Conservation (phyloP, 164 flowering plant species). For the Buxus sempervirens region DNA sequence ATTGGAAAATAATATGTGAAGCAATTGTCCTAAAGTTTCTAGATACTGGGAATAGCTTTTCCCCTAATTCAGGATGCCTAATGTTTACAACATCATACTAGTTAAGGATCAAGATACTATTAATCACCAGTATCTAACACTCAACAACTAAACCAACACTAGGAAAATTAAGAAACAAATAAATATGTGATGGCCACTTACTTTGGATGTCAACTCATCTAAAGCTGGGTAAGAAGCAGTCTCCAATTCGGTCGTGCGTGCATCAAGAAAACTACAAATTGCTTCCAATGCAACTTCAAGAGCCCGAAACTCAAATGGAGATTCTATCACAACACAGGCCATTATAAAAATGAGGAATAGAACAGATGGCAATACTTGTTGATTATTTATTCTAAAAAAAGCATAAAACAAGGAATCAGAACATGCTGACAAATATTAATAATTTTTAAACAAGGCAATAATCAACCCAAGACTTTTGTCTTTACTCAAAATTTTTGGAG, state of each 20-base stretch:
- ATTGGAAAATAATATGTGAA: too few species aligned
- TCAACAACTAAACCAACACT: neutral
- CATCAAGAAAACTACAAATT: constrained; percentile 88
- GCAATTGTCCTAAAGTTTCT: too few species aligned
- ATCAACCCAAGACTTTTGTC: neutral
- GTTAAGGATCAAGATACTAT: too few species aligned
- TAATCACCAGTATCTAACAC: neutral
- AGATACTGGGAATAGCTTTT: too few species aligned
- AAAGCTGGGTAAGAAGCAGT: constrained; percentile 92
- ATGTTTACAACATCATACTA: too few species aligned
- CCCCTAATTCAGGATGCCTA: too few species aligned
- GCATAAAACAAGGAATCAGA: neutral
- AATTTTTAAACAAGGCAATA: too few species aligned
- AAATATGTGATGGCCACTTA: constrained; percentile 9
- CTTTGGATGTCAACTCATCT: constrained; percentile 92
- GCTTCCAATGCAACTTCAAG: constrained; percentile 93
- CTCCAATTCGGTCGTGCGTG: constrained; percentile 85
- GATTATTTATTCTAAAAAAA: neutral
- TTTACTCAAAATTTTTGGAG: neutral
- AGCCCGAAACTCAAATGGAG: constrained; percentile 96
- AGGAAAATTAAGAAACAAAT: neutral
- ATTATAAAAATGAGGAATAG: constrained; percentile 5
- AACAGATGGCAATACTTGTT: constrained; percentile 5
- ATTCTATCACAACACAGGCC: constrained; percentile 41
- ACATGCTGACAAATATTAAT: neutral